Conservation (phyloP, 768 basidiomycete species). For the Zangia roseola region DNA sequence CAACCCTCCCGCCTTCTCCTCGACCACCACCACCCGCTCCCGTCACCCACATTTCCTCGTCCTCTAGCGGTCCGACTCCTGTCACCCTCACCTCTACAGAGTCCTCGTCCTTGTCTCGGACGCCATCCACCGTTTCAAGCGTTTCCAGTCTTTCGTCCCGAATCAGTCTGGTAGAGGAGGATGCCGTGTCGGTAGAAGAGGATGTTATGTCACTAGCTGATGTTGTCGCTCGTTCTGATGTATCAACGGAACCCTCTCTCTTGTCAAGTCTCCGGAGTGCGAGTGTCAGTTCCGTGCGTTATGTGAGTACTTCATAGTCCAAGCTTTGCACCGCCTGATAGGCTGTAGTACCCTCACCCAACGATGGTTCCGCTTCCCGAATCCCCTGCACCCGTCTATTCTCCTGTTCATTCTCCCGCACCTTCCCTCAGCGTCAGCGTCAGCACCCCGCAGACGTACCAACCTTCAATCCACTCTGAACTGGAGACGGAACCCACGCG, state of each 20-base stretch:
- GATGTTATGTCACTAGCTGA: conserved; percentile 19
- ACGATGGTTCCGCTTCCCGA: conserved; percentile 27
- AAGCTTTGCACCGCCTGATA: neutral
- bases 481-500: conserved; percentile 43
- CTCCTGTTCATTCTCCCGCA: conserved; percentile 38
- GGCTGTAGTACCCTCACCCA: conserved; percentile 32
- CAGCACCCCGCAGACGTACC: conserved; percentile 45
- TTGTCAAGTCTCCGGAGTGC: conserved; percentile 43
- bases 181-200: conserved; percentile 29
- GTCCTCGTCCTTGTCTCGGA: conserved; percentile 35
- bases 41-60: conserved; percentile 24
- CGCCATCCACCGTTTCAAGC: conserved; percentile 39
- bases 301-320: conserved; percentile 33
- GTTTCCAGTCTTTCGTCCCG: conserved; percentile 46
- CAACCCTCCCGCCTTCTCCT: conserved; percentile 1
- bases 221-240: conserved; percentile 26
- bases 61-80: conserved; percentile 33
- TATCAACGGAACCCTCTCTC: conserved; percentile 58
- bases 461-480: conserved; percentile 48
- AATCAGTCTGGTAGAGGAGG: conserved; percentile 34
- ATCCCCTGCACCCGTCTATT: conserved; percentile 25
- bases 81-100: conserved; percentile 30
- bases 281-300: conserved; percentile 19
- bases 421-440: conserved; percentile 48
- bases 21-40: conserved; percentile 15